phyloP scores from a whole-genome alignment of 306 rosid genomes.

The Quercus robur region DNA sequence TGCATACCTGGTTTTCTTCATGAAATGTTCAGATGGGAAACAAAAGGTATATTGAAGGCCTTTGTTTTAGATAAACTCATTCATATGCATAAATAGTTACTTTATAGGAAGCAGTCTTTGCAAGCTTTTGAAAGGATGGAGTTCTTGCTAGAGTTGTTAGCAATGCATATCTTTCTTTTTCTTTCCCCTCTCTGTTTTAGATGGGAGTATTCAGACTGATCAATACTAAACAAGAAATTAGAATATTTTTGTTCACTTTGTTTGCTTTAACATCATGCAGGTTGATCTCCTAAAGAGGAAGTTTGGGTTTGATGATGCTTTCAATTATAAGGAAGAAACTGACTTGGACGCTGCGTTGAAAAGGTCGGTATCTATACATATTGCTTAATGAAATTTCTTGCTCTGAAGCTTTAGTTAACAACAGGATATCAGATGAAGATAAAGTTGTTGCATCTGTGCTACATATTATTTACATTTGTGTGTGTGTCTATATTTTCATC shows the following conservation, averaged over 20 bases:
- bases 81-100: too few relatives aligned
- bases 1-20: neutral
- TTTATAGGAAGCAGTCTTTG: too few relatives aligned
- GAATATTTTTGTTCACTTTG: neutral
- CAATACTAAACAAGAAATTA: neutral
- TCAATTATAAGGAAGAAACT: neutral
- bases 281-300: neutral
- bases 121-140: neutral
- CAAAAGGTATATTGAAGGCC: neutral
- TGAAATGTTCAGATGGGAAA: neutral
- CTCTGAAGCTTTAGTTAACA: neutral
- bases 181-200: neutral
- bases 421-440: neutral
- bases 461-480: neutral
- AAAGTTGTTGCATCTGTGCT: neutral
- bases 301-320: neutral
- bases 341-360: neutral
- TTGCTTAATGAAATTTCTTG: neutral
- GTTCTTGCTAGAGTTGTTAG: neutral
- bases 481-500: too few relatives aligned
- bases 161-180: neutral
- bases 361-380: neutral
- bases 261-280: neutral
- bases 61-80: neutral
- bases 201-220: neutral